phyloP scores from a whole-genome alignment of 331 rosid genomes.

The Arachis monticola region DNA sequence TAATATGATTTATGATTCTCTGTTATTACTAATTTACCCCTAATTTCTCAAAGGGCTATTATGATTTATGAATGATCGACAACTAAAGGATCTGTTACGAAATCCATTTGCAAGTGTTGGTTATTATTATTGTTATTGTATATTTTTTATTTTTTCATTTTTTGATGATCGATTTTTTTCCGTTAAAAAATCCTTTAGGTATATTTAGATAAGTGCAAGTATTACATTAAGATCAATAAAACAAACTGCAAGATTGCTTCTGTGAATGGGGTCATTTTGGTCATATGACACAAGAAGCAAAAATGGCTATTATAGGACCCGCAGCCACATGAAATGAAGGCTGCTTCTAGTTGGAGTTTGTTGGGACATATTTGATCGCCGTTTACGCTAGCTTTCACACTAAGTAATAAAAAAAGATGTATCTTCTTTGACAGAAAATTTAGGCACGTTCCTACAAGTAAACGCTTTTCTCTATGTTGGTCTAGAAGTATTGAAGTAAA shows the following conservation, averaged over 20 bases:
- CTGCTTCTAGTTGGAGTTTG: constrained; percentile 41
- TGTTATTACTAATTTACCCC: constrained; percentile 43
- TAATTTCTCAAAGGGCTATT: neutral
- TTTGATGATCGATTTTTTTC: no score
- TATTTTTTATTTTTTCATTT: no score
- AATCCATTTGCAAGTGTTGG: no score
- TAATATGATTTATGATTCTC: neutral
- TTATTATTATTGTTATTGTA: no score
- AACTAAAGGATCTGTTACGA: no score
- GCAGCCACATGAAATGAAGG: constrained; percentile 45
- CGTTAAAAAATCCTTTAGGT: no score
- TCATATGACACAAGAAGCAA: constrained; percentile 13
- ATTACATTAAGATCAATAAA: no score
- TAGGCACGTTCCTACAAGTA: constrained; percentile 15
- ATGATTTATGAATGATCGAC: no score
- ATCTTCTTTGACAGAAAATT: no score
- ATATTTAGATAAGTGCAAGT: no score
- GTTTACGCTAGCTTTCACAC: constrained; percentile 28
- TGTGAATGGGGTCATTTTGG: constrained; percentile 38
- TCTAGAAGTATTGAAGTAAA: no score
- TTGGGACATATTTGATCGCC: constrained; percentile 31
- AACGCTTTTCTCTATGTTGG: neutral
- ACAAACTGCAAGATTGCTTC: no score
- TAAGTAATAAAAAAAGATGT: neutral
- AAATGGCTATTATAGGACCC: constrained; percentile 19